phyloP scores from a whole-genome alignment of 768 basidiomycete genomes.

The Tricholoma sp. region DNA sequence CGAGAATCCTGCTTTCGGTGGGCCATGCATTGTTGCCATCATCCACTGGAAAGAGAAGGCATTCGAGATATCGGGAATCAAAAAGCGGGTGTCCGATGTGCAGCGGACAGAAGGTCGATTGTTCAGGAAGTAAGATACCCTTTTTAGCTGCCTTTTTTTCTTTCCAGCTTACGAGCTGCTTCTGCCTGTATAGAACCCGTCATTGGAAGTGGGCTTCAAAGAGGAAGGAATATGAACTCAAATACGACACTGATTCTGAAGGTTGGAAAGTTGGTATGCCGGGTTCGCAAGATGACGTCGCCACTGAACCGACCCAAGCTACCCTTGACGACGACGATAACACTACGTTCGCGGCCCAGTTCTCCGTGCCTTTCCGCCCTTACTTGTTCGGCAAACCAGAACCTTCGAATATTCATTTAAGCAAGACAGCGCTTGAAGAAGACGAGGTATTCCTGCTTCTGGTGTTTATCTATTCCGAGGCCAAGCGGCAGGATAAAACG shows the following conservation, averaged over 20 bases:
- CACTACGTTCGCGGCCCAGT: conserved; percentile 31
- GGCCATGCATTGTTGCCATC: conserved; percentile 34
- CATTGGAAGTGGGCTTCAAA: conserved; percentile 42
- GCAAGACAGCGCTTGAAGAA: conserved; percentile 32
- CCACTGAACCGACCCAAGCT: conserved; percentile 9
- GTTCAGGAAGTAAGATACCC: conserved; percentile 26
- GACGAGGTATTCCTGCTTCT: conserved; percentile 36
- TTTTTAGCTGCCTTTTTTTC: background rate
- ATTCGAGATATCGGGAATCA: conserved; percentile 40
- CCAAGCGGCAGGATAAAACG: conserved; percentile 30
- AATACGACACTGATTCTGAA: conserved; percentile 36
- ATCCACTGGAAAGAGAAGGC: conserved; percentile 48
- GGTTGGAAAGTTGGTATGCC: conserved; percentile 34
- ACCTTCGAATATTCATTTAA: conserved; percentile 35
- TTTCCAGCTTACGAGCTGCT: background rate
- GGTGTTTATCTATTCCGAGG: conserved; percentile 30
- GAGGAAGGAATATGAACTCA: conserved; percentile 40
- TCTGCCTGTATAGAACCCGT: conserved; percentile 23
- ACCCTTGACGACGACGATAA: conserved; percentile 22
- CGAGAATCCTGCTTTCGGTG: conserved; percentile 36
- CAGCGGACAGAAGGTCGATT: conserved; percentile 34
- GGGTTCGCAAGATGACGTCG: background rate
- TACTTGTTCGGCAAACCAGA: conserved; percentile 41
- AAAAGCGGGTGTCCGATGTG: conserved; percentile 35
- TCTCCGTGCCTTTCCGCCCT: conserved; percentile 42